Conservation (phyloP, 371 early-diverging fungal genomes). For the Coemansia sp. region DNA sequence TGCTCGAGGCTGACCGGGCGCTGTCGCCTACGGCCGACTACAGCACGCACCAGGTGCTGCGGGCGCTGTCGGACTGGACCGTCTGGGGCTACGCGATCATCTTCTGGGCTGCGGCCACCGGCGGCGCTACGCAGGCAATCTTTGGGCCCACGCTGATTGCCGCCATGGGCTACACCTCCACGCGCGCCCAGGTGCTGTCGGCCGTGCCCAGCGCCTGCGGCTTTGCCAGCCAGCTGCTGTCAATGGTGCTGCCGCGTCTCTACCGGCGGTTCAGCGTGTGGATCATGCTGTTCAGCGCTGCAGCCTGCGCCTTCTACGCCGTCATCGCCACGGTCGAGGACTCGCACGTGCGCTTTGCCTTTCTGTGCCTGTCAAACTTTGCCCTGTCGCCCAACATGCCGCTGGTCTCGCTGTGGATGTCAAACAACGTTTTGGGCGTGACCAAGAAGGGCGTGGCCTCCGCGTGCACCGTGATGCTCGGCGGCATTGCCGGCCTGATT, state of each 20-base stretch:
- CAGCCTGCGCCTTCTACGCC: conserved; percentile 44
- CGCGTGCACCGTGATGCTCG: conserved; percentile 50
- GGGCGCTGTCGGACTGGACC: conserved; percentile 41
- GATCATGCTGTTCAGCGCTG: conserved; percentile 34
- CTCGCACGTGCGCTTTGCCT: conserved; percentile 32
- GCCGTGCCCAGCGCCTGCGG: conserved; percentile 51
- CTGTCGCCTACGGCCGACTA: conserved; percentile 12
- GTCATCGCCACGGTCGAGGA: conserved; percentile 27
- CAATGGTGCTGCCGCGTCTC: conserved; percentile 44
- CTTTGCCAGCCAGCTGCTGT: conserved; percentile 41
- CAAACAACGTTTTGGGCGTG: conserved; percentile 40
- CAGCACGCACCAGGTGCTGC: conserved; percentile 27
- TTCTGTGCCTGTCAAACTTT: conserved; percentile 49
- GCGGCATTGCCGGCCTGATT: conserved; percentile 50
- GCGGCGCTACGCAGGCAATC: conserved; percentile 50
- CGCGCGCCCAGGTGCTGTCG: conserved; percentile 51
- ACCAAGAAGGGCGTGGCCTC: conserved; percentile 48
- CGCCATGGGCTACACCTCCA: conserved; percentile 53
- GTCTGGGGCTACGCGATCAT: conserved; percentile 50
- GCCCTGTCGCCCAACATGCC: conserved; percentile 51
- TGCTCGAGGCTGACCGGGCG: conserved; percentile 39
- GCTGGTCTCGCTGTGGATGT: conserved; percentile 48
- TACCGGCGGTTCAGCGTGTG: conserved; percentile 33
- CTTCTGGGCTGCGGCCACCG: conserved; percentile 45
- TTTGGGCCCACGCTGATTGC: conserved; percentile 53